Conservation (phyloP, 306 rosid species). For the Cicer yamashitae region DNA sequence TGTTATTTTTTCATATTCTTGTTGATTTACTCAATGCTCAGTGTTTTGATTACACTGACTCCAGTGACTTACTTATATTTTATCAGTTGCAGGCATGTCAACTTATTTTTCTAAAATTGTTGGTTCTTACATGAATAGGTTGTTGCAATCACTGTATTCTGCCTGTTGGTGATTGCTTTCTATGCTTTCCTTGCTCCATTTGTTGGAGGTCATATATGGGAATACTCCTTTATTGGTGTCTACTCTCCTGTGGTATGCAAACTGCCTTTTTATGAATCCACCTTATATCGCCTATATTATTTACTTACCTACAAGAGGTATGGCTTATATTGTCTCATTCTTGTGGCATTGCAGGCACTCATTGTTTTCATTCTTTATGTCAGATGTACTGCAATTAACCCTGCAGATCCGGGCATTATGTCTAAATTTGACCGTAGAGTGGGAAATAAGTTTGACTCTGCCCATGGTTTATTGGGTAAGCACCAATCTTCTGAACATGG, state of each 20-base stretch:
- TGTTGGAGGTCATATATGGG: constrained; percentile 84
- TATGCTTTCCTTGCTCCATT: constrained; percentile 94
- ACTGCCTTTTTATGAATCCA: constrained; percentile 26
- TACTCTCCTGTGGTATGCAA: constrained; percentile 89
- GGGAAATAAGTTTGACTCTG: constrained; percentile 49
- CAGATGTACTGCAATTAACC: constrained; percentile 96
- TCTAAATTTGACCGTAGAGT: constrained; percentile 66
- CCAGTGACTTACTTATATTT: constrained; percentile 34
- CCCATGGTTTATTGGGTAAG: constrained; percentile 61
- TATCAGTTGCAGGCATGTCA: constrained; percentile 38
- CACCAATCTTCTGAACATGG: constrained; percentile 65
- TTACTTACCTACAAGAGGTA: constrained; percentile 25
- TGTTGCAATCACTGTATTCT: constrained; percentile 88
- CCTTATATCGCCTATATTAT: constrained; percentile 9
- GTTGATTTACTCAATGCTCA: constrained; percentile 34
- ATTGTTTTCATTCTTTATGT: constrained; percentile 87
- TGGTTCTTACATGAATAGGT: constrained; percentile 66
- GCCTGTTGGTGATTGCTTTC: constrained; percentile 87
- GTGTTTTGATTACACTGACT: constrained; percentile 21
- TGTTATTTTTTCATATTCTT: constrained; percentile 8
- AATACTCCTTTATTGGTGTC: constrained; percentile 66
- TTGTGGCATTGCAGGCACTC: constrained; percentile 79
- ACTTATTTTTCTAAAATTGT: constrained; percentile 42
- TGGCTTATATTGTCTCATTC: constrained; percentile 39
- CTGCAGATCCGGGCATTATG: constrained; percentile 98